phyloP scores from a whole-genome alignment of 352 stramenopile species.

The Globisporangium nunn region DNA sequence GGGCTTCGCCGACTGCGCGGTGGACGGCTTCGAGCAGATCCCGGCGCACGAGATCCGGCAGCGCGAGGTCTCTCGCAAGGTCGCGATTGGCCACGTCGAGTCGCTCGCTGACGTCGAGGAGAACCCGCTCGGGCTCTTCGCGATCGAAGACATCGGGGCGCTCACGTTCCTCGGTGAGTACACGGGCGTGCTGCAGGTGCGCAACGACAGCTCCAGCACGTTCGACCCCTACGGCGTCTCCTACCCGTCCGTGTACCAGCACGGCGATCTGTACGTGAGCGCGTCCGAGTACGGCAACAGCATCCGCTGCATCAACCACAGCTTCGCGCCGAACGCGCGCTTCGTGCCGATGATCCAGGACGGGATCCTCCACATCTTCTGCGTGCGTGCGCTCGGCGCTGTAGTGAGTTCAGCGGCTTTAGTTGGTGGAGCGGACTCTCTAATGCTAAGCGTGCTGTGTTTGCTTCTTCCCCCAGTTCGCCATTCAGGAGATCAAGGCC shows the following conservation, averaged over 20 bases:
- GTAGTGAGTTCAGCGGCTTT: too few species aligned
- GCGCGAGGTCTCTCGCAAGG: slow-evolving; percentile 33
- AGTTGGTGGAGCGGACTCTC: too few species aligned
- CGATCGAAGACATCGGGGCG: slow-evolving; percentile 29
- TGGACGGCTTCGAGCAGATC: slow-evolving; percentile 46
- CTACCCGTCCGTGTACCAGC: slow-evolving; percentile 66
- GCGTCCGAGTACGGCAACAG: slow-evolving; percentile 65
- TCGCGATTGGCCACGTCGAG: slow-evolving; percentile 46
- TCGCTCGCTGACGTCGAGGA: slow-evolving; percentile 39
- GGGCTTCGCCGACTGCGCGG: slow-evolving; percentile 47
- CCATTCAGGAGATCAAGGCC: slow-evolving; percentile 26
- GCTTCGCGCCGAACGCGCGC: slow-evolving; percentile 40
- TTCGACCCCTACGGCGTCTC: slow-evolving; percentile 66
- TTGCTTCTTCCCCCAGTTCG: slow-evolving; percentile 36
- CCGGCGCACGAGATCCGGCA: slow-evolving; percentile 13
- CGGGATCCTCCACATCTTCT: slow-evolving; percentile 71
- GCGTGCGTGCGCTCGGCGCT: slow-evolving; percentile 27
- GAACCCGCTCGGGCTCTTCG: slow-evolving; percentile 56
- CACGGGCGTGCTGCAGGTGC: slow-evolving; percentile 51
- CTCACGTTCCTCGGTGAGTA: slow-evolving; percentile 61
- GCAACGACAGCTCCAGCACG: slow-evolving; percentile 24
- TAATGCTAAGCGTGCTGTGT: background rate
- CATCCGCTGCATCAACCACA: slow-evolving; percentile 80
- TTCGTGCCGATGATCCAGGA: slow-evolving; percentile 61
- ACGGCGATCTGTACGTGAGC: slow-evolving; percentile 59